Percentiles rank a stretch among this genome's conserved stretches.
Conservation (phyloP, 2,329 filamentous ascomycete species). For the Escovopsis sp. region DNA sequence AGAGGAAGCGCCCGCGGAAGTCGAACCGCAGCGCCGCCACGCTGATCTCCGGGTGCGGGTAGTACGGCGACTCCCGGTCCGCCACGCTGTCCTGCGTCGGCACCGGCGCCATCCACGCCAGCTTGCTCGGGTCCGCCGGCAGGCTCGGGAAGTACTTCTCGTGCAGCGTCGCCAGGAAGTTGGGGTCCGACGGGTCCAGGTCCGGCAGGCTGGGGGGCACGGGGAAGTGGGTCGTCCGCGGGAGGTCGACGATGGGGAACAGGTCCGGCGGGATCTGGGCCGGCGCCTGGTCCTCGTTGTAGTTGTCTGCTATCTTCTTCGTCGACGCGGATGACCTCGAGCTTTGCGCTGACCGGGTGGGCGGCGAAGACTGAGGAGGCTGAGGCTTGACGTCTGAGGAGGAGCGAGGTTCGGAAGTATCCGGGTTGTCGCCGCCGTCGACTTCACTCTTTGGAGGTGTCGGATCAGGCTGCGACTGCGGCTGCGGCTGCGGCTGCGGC, state of each 20-base stretch:
- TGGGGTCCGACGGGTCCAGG: conserved; percentile 67
- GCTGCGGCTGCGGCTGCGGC: not conserved
- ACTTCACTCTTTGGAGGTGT: no score
- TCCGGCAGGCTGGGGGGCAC: conserved; percentile 42
- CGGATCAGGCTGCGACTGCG: not conserved
- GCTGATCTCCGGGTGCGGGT: conserved; percentile 59
- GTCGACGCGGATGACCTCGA: conserved; percentile 2
- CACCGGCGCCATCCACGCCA: conserved; percentile 78
- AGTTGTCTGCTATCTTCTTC: conserved; percentile 17
- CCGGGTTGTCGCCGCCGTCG: no score
- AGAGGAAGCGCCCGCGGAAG: conserved; percentile 66
- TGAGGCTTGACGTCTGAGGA: not conserved
- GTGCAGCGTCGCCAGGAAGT: conserved; percentile 76
- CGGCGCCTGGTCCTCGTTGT: conserved; percentile 29
- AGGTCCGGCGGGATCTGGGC: conserved; percentile 26
- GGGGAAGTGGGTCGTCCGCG: conserved; percentile 47
- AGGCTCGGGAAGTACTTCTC: conserved; percentile 87
- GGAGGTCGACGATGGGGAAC: conserved; percentile 25
- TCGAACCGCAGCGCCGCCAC: conserved; percentile 75
- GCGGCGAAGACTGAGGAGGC: not conserved
- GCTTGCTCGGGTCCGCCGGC: conserved; percentile 66
- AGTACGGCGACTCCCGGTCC: conserved; percentile 63
- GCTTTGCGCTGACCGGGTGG: not conserved
- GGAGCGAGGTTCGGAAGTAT: conserved; percentile 12
- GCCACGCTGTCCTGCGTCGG: conserved; percentile 49